Evolutionary conservation across 306 rosid genomes (phyloP).

Genomic region (Dryas octopetala): DNA sequence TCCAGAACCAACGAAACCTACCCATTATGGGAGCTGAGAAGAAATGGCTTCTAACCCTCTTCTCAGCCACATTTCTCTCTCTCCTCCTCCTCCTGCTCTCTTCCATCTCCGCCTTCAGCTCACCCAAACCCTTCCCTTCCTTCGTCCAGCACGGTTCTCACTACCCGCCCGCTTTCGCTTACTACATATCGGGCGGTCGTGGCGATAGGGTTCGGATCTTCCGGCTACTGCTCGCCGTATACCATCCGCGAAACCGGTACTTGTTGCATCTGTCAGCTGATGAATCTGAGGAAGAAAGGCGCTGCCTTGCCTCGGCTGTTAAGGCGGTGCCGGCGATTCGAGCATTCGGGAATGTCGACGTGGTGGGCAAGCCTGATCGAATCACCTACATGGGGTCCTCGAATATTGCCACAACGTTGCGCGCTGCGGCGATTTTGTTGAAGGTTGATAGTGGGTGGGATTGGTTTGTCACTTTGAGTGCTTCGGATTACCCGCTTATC

Average conservation of each 20-base stretch:
- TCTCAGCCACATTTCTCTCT: slow-evolving; percentile 62
- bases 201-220: slow-evolving; percentile 78
- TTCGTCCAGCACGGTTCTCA: slow-evolving; percentile 62
- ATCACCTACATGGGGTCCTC: slow-evolving; percentile 78
- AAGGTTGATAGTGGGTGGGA: slow-evolving; percentile 81
- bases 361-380: slow-evolving; percentile 82
- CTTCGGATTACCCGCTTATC: slow-evolving; percentile 80
- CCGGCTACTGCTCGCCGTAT: slow-evolving; percentile 77
- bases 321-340: slow-evolving; percentile 67
- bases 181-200: slow-evolving; percentile 69
- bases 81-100: slow-evolving; percentile 58
- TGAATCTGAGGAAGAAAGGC: slow-evolving; percentile 65
- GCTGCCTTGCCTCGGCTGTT: slow-evolving; percentile 33
- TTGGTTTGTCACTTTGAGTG: slow-evolving; percentile 87
- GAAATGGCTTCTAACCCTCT: slow-evolving; percentile 80
- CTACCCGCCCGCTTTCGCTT: slow-evolving; percentile 86
- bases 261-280: slow-evolving; percentile 74
- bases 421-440: slow-evolving; percentile 84
- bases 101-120: slow-evolving; percentile 67
- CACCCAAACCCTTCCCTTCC: slow-evolving; percentile 65
- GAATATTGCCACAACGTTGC: slow-evolving; percentile 59
- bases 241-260: slow-evolving; percentile 86
- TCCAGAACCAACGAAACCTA: not conserved
- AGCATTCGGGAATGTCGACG: slow-evolving; percentile 84
- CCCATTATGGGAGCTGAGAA: slow-evolving; percentile 80